These are phyloP conservation scores for Colletotrichum kahawae DNA, from an alignment of 2,329 filamentous ascomycete species.

Conservation along the genomic window DNA sequence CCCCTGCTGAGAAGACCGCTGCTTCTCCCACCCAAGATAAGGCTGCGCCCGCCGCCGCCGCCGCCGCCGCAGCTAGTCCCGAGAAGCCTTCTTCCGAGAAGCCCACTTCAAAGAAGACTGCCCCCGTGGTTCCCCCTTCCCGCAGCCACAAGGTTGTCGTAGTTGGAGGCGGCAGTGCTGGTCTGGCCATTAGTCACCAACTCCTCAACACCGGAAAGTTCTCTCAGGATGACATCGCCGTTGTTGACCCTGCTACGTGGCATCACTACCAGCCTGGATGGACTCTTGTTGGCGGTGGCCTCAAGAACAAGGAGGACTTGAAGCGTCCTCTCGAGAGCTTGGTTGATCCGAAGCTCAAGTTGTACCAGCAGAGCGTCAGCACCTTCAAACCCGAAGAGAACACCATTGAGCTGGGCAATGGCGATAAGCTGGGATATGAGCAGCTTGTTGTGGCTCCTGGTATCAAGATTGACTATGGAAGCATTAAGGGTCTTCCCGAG, in stretches of 20 bases:
- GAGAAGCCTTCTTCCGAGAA: not conserved
- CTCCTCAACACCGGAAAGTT: slow-evolving; percentile 65
- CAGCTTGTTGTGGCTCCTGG: slow-evolving; percentile 69
- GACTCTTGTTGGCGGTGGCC: slow-evolving; percentile 71
- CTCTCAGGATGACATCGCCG: slow-evolving; percentile 62
- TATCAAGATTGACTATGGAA: slow-evolving; percentile 54
- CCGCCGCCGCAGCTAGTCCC: not conserved
- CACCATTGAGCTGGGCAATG: slow-evolving; percentile 57
- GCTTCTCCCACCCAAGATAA: not conserved
- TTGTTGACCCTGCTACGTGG: slow-evolving; percentile 66
- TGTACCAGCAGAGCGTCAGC: slow-evolving; percentile 59
- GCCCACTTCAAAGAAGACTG: not conserved
- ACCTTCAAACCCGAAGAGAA: slow-evolving; percentile 62
- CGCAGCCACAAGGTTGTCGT: slow-evolving; percentile 66
- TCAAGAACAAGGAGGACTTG: slow-evolving; percentile 67
- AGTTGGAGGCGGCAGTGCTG: slow-evolving; percentile 70
- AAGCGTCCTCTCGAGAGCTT: slow-evolving; percentile 54
- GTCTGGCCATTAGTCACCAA: slow-evolving; percentile 70
- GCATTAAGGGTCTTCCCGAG: slow-evolving; percentile 61
- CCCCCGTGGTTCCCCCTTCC: not conserved
- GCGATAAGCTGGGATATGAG: slow-evolving; percentile 64
- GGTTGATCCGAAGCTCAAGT: slow-evolving; percentile 64
- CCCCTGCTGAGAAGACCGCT: not conserved
- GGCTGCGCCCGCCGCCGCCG: not conserved
- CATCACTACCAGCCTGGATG: slow-evolving; percentile 75